Base-by-base conservation (phyloP, 768 basidiomycete species). In the Boletus bicolor region DNA sequence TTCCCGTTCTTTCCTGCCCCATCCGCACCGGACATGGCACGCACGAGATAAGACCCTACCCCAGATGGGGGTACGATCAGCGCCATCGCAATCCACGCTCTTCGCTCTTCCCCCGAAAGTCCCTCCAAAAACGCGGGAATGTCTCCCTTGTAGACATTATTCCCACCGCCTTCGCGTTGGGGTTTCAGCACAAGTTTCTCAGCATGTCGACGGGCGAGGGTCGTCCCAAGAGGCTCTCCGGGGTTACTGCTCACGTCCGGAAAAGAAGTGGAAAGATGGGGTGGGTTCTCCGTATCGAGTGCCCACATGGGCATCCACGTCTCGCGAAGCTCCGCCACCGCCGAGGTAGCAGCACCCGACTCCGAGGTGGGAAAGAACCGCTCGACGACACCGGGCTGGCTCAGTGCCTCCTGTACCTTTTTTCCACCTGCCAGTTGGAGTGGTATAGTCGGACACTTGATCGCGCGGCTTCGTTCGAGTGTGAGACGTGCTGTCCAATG, bases 91-190 rank as follows among this genome's bases (percentile, higher is more conserved):
- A 98, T 93, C 91, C 96, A 99, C 2, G 90, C 93, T 59, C 83
- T 79, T 8, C 86, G 80, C 64, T 91, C 89, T 51, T 75, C 66
- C 2, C 64, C 69, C 0, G 81, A 80, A 3, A 98, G 75, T 7
- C 65, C 65, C 14, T 86, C 82, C 3, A 99, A 75, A 72, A 93
- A 93, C 0, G 75, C 59, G 0, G 90, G 91, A 47, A 98, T 96
- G 46, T 85, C 84, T 3, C 75, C 76, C 56, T 89, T 89, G 73
- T 98, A 98, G 26, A 98, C 81, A 64, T 99, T 99, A 64, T 98
- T 97, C 8, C 96, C 96, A 1, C 96, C 96, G 2, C 96, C 96
- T 75, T 99, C 96, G n/a, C 95, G 81, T 69, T 98, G 96, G 0
- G 96, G 96, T 70, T 99, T 99, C 46, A 99, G 79, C 2, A 98